A percentile compares a stretch with the other conserved stretches of the same genome.
These are phyloP conservation scores for Candida bentonensis DNA, from an alignment of 805 yeast species.

Conservation along the genomic window DNA sequence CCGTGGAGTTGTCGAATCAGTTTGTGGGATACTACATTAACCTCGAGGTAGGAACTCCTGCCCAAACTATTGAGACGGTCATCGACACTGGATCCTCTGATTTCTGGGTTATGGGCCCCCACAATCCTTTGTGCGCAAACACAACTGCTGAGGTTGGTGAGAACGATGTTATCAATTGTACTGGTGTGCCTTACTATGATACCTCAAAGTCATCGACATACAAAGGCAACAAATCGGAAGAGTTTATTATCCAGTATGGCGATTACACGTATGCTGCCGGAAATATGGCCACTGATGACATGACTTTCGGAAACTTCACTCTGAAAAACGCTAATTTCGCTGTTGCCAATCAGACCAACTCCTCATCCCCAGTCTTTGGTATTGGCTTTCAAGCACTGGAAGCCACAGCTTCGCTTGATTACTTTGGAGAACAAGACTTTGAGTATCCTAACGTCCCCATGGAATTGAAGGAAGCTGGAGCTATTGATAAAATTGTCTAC, in stretches of 20 bases:
- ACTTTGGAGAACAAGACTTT: slow-evolving; percentile 5
- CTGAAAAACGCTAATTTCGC: slow-evolving; percentile 47
- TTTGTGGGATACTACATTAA: slow-evolving; percentile 17
- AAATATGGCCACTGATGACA: slow-evolving; percentile 42
- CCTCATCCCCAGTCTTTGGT: slow-evolving; percentile 30
- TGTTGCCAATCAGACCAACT: slow-evolving; percentile 49
- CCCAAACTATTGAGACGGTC: slow-evolving; percentile 37
- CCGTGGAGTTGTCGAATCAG: slow-evolving; percentile 14
- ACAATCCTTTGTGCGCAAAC: slow-evolving; percentile 30
- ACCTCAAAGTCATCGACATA: slow-evolving; percentile 16
- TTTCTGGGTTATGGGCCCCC: slow-evolving; percentile 42
- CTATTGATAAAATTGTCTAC: slow-evolving; percentile 30
- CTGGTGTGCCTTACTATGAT: slow-evolving; percentile 14
- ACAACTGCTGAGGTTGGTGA: background rate
- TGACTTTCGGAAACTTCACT: slow-evolving; percentile 32
- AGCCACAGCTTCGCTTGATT: slow-evolving; percentile 5
- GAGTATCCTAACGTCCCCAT: slow-evolving; percentile 51
- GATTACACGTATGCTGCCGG: slow-evolving; percentile 35
- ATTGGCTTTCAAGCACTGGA: slow-evolving; percentile 20
- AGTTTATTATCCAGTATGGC: slow-evolving; percentile 27
- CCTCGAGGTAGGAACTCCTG: slow-evolving; percentile 39
- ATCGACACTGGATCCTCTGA: slow-evolving; percentile 73
- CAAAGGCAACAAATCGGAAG: slow-evolving; percentile 17
- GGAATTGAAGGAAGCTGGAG: slow-evolving; percentile 35
- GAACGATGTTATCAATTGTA: background rate